Evolutionary conservation across 2,329 filamentous ascomycete species (phyloP), one percentile per base, ranked within the genome.

Genomic region (Microcera coccophila): DNA sequence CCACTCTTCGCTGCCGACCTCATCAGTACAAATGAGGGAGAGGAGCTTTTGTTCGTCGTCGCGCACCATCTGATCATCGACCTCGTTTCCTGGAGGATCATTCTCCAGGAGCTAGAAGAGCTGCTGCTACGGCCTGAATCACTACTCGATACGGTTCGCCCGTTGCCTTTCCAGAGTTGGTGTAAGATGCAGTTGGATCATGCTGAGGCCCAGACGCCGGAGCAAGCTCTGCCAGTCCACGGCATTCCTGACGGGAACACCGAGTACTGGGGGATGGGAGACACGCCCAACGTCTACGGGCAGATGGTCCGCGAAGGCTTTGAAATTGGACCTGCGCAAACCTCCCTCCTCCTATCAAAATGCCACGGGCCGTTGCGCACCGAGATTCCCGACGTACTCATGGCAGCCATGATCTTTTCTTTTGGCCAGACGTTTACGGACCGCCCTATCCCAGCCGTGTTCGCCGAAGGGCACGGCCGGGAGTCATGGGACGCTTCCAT

Each of bases 21-120:
- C 18, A 47, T 51, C 26, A 65, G 66, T 9, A 37, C 47, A 21
- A n/a, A 29, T n/a, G 20, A 20, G 11, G 31, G 42, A 17, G 18
- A 17, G 20, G 36, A 43, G 24, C n/a, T 38, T n/a, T 32, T 47
- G 28, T 17, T 32, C 19, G 21, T 49, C 12, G 26, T 26, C 26
- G 46, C 47, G 14, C 49, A 52, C 24, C 47, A 52, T 32, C 18
- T 48, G 1, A 36, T 49, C 15, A 55, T 58, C 20, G 71, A 74
- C 52, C 71, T 74, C 55, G 74, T 74, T 47, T 75, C 73, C 28
- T 75, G 71, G 28, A 71, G 72, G 16, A 74, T 47, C 8, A 11
- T 49, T 26, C 15, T 41, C 4, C 17, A 32, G 18, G 38, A 49
- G 19, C 34, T 49, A 11, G 41, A 48, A 36, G 32, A 41, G 21